phyloP scores from a whole-genome alignment of 2,329 filamentous ascomycete species.

The Coniochaeta sp. region DNA sequence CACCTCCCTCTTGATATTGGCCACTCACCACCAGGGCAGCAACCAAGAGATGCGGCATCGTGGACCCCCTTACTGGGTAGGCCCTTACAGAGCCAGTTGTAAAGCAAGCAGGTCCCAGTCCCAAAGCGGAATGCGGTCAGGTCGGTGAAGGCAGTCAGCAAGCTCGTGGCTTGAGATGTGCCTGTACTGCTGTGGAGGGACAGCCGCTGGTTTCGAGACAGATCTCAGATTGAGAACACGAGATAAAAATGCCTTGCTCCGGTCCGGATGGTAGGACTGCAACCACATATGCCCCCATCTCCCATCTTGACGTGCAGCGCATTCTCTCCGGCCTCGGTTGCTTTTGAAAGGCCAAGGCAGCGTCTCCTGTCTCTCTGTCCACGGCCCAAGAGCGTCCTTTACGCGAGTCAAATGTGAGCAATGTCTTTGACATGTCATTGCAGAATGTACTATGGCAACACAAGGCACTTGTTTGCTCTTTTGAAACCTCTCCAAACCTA shows the following conservation, averaged over 20 bases:
- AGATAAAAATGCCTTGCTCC: neutral
- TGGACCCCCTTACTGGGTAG: no score
- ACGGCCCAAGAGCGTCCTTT: neutral
- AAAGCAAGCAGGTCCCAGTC: neutral
- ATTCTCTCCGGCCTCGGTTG: neutral
- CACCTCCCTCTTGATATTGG: neutral
- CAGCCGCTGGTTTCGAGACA: neutral
- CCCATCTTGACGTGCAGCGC: neutral
- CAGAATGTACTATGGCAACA: no score
- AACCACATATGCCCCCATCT: neutral
- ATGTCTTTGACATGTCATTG: neutral
- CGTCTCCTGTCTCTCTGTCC: neutral
- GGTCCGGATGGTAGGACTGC: neutral
- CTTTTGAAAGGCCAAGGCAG: neutral
- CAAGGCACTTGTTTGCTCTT: neutral
- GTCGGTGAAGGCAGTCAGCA: neutral
- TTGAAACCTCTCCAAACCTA: neutral
- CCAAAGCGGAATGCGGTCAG: no score
- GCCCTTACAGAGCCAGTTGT: neutral
- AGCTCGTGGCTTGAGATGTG: neutral
- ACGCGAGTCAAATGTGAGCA: neutral
- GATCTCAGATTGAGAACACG: neutral
- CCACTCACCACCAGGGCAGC: neutral
- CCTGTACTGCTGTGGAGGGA: no score
- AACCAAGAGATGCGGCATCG: neutral